A percentile compares a stretch with the other conserved stretches of the same genome.
These are phyloP conservation scores for Globisporangium acanthophoron DNA, from an alignment of 352 stramenopile genomes.

Conservation along the genomic window DNA sequence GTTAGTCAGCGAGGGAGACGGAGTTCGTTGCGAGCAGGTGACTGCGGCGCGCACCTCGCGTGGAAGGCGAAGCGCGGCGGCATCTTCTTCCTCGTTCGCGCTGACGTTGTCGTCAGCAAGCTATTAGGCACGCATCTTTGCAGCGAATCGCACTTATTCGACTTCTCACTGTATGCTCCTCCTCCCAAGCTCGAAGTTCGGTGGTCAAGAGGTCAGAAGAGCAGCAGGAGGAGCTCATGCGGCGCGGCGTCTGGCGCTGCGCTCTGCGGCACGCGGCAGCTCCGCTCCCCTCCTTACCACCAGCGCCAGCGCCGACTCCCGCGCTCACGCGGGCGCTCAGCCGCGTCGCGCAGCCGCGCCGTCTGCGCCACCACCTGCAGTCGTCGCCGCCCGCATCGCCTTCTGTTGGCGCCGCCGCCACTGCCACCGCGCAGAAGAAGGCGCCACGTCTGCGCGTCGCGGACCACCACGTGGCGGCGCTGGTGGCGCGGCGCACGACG, in stretches of 20 bases:
- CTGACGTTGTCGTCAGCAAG: background rate
- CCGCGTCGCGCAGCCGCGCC: background rate
- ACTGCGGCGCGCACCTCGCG: conserved; percentile 21
- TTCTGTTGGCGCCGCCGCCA: background rate
- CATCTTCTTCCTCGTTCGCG: conserved; percentile 18
- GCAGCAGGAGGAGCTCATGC: background rate
- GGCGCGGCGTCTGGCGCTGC: conserved; percentile 1
- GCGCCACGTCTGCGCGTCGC: conserved; percentile 17
- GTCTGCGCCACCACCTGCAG: background rate
- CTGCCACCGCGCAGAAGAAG: conserved; percentile 3
- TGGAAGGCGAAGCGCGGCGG: conserved; percentile 45
- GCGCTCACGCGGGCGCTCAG: background rate
- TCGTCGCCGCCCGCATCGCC: background rate
- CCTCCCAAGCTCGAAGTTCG: too few relatives aligned
- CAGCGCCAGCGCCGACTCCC: too few relatives aligned
- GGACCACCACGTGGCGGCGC: conserved; percentile 26
- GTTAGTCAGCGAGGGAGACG: background rate
- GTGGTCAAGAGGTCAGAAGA: background rate
- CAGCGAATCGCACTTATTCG: too few relatives aligned
- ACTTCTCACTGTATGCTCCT: too few relatives aligned
- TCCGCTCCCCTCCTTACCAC: too few relatives aligned
- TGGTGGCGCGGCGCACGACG: conserved; percentile 29
- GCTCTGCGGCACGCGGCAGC: too few relatives aligned
- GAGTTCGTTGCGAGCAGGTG: background rate
- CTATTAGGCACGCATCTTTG: background rate